phyloP scores from a whole-genome alignment of 805 yeast species.

The Saccharomycopsis lassenensis region DNA sequence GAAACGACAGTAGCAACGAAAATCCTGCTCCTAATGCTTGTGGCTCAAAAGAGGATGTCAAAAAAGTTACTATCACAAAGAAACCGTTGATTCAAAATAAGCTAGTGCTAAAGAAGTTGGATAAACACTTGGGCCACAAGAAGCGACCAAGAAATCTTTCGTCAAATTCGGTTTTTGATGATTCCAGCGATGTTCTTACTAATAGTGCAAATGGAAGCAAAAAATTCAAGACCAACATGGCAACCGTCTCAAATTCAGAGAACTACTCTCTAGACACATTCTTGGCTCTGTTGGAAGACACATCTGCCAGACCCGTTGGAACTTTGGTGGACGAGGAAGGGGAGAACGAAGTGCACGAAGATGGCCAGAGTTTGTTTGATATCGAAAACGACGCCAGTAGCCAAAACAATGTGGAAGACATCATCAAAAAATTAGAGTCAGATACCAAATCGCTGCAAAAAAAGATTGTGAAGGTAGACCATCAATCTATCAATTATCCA shows the following conservation, averaged over 20 bases:
- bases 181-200: too few relatives aligned
- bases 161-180: too few relatives aligned
- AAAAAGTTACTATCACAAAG: not conserved
- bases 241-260: not conserved
- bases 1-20: not conserved
- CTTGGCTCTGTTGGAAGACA: constrained; percentile 2
- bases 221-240: not conserved
- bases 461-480: constrained; percentile 11
- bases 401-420: constrained; percentile 7
- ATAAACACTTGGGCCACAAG: too few relatives aligned
- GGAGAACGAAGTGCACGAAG: constrained; percentile 16
- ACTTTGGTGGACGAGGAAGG: constrained; percentile 23
- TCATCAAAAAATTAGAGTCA: constrained; percentile 9
- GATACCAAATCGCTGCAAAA: constrained; percentile 8
- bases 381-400: constrained; percentile 3
- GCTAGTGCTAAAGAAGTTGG: too few relatives aligned
- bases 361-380: constrained; percentile 9
- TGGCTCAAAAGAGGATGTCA: not conserved
- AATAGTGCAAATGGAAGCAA: too few relatives aligned
- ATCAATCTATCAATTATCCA: constrained; percentile 28
- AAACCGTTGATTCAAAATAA: not conserved
- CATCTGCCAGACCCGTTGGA: constrained; percentile 13
- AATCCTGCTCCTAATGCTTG: not conserved
- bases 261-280: constrained; percentile 8
- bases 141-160: too few relatives aligned